Conservation (phyloP, 805 yeast genomes). For the Debaryomyces tyrocola region DNA sequence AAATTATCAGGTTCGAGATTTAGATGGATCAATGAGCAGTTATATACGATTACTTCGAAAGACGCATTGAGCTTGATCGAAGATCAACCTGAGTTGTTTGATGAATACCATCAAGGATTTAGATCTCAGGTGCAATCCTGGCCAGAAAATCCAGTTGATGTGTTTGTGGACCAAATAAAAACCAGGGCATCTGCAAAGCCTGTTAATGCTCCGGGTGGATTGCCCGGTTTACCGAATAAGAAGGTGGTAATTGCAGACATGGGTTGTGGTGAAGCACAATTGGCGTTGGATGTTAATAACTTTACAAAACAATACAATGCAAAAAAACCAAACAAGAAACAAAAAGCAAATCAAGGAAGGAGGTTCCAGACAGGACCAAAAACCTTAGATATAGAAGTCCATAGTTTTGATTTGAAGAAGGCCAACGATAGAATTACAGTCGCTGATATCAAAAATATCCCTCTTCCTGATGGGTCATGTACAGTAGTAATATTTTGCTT, state of each 20-base stretch:
- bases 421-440: conserved; percentile 90
- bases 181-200: conserved; percentile 54
- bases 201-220: conserved; percentile 95
- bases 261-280: conserved; percentile 99
- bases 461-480: conserved; percentile 75
- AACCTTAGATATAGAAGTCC: conserved; percentile 60
- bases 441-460: conserved; percentile 93
- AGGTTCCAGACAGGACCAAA: conserved; percentile 15
- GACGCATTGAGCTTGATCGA: conserved; percentile 71
- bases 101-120: conserved; percentile 95
- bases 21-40: conserved; percentile 96
- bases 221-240: conserved; percentile 69
- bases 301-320: conserved; percentile 38
- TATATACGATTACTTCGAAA: conserved; percentile 83
- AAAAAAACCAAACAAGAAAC: conserved; percentile 28
- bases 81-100: conserved; percentile 84
- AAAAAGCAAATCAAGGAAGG: conserved; percentile 21
- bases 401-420: conserved; percentile 88
- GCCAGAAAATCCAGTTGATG: conserved; percentile 99
- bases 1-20: conserved; percentile 93
- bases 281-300: conserved; percentile 64
- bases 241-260: conserved; percentile 88
- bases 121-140: conserved; percentile 92
- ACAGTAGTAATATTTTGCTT: conserved; percentile 90
- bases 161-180: conserved; percentile 72